Evolutionary conservation across 352 stramenopile genomes (phyloP).

Genomic region (Thalassiosira mediterranea): DNA sequence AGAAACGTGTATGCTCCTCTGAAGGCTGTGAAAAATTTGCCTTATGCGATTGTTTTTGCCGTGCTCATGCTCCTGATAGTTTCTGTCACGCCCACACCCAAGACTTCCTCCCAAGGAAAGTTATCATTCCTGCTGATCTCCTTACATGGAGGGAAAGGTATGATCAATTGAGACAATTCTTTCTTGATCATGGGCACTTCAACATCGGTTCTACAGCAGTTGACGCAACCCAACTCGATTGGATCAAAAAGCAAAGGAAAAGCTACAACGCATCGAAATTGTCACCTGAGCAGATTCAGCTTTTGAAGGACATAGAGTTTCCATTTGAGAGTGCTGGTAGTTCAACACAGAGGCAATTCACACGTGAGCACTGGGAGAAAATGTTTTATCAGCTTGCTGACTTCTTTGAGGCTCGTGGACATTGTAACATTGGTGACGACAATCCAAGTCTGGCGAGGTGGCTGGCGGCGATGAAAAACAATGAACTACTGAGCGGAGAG

Average conservation of each 20-base stretch:
- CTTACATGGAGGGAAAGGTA: neutral
- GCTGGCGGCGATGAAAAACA: slow-evolving; percentile 3
- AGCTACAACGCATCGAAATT: slow-evolving; percentile 3
- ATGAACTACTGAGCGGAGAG: neutral
- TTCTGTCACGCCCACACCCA: too few species aligned
- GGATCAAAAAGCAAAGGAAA: neutral
- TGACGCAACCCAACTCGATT: neutral
- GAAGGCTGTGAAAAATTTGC: neutral
- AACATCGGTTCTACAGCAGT: neutral
- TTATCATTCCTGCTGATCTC: too few species aligned
- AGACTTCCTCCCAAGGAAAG: too few species aligned
- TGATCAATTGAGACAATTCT: neutral
- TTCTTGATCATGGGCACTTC: neutral
- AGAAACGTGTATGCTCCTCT: neutral
- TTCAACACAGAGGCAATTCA: neutral
- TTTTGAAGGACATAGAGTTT: neutral
- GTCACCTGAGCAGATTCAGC: neutral
- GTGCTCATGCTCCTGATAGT: too few species aligned
- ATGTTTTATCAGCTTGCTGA: neutral
- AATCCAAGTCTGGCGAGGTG: neutral
- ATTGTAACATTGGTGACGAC: slow-evolving; percentile 10
- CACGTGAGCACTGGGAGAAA: neutral
- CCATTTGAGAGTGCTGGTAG: neutral
- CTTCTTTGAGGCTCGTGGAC: neutral
- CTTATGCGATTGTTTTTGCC: neutral